Evolutionary conservation across 1,284 basidiomycete species (phyloP).

Genomic region (Rhodotorula mucilaginosa): DNA sequence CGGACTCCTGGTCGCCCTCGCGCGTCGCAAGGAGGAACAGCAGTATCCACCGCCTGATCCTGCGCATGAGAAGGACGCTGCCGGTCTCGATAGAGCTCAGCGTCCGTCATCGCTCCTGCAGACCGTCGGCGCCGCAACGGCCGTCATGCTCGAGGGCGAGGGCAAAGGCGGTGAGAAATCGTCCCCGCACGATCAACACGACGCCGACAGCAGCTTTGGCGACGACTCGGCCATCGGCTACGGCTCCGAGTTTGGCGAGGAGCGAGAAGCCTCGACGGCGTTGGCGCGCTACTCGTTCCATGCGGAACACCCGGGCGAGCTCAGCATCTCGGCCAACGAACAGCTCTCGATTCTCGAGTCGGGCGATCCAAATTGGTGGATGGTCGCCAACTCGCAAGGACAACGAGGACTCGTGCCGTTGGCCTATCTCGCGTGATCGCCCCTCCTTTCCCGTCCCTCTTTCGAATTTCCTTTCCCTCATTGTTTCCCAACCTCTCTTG

Average conservation of each 20-base stretch:
- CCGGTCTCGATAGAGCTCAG: slow-evolving; percentile 4
- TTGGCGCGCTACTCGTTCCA: slow-evolving; percentile 38
- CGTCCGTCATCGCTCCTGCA: slow-evolving; percentile 33
- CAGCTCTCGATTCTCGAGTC: slow-evolving; percentile 36
- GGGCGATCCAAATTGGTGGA: slow-evolving; percentile 37
- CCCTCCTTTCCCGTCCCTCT: background rate
- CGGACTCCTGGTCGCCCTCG: slow-evolving; percentile 81
- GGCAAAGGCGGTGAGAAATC: slow-evolving; percentile 28
- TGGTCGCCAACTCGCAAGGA: slow-evolving; percentile 29
- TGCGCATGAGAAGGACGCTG: background rate
- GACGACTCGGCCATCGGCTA: slow-evolving; percentile 25
- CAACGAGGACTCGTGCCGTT: slow-evolving; percentile 36
- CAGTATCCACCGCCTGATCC: slow-evolving; percentile 18
- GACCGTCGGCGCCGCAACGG: slow-evolving; percentile 40
- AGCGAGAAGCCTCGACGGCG: slow-evolving; percentile 16
- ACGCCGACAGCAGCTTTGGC: slow-evolving; percentile 16
- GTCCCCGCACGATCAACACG: slow-evolving; percentile 17
- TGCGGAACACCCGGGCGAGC: slow-evolving; percentile 38
- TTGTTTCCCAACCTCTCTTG: slow-evolving; percentile 3
- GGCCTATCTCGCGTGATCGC: slow-evolving; percentile 23
- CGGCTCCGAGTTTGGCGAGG: slow-evolving; percentile 28
- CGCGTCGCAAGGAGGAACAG: slow-evolving; percentile 32
- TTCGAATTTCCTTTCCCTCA: background rate
- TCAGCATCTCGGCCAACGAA: slow-evolving; percentile 34
- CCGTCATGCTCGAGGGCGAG: slow-evolving; percentile 38